Evolutionary conservation across 108 stramenopile species (phyloP).

Genomic region (Fistulifera pelliculosa): DNA sequence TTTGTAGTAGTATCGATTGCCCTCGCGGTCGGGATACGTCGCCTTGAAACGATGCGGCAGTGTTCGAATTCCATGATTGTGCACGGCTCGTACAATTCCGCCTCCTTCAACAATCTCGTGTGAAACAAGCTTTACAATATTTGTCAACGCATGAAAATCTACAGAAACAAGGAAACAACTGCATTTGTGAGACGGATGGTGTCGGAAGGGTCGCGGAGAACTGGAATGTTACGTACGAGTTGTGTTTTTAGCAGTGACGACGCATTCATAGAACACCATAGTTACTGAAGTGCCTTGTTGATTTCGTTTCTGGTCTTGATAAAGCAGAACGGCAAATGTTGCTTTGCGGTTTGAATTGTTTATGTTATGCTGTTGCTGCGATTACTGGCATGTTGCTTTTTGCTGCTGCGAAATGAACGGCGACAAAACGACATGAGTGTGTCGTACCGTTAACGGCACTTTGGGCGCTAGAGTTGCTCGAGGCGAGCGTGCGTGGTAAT

Average conservation of each 20-base stretch:
- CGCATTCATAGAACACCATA: slow-evolving; percentile 62
- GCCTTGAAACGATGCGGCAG: slow-evolving; percentile 80
- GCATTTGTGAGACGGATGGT: background rate
- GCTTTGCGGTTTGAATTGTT: too few relatives aligned
- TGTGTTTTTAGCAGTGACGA: slow-evolving; percentile 63
- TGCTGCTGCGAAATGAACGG: too few relatives aligned
- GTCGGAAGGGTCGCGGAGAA: background rate
- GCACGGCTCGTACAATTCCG: slow-evolving; percentile 77
- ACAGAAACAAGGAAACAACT: background rate
- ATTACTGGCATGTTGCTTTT: too few relatives aligned
- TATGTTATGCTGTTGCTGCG: too few relatives aligned
- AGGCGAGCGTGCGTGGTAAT: too few relatives aligned
- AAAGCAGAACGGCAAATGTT: too few relatives aligned
- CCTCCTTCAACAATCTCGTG: slow-evolving; percentile 65
- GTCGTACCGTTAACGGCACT: too few relatives aligned
- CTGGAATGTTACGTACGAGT: slow-evolving; percentile 34
- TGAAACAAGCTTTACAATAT: slow-evolving; percentile 7
- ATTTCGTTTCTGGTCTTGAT: background rate
- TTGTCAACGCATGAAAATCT: slow-evolving; percentile 8
- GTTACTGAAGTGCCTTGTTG: background rate
- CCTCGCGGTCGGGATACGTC: slow-evolving; percentile 62
- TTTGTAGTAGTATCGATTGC: slow-evolving; percentile 76
- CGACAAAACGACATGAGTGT: too few relatives aligned
- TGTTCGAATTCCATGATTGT: slow-evolving; percentile 80
- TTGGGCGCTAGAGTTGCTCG: too few relatives aligned